Base-by-base conservation (phyloP, 768 basidiomycete species). In the Mrakia frigida region DNA sequence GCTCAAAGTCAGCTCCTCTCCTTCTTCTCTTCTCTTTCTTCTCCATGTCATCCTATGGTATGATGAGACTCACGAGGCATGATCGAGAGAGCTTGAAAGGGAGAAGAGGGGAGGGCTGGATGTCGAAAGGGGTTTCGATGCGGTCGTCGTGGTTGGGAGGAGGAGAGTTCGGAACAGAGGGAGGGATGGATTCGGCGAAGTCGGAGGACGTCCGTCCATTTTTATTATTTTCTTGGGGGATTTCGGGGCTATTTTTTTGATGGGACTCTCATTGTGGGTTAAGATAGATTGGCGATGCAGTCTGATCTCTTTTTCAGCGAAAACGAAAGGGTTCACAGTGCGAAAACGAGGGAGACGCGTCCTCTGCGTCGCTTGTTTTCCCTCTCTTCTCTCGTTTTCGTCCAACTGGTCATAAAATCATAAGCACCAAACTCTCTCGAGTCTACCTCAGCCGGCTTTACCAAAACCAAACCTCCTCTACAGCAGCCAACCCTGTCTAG, bases 11-110 rank as follows among this genome's bases (percentile, higher is more conserved):
- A 65, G 37, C 56, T 56, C 63, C 60, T 10, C 25, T 31, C 2
- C 23, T 61, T 4, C n/a, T 25, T 31, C 9, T 28, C 33, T 25
- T 61, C 46, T 50, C 46, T 50, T 46, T 46, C 43, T 46, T 1
- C 35, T 63, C 60, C 60, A 1, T 6, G 6, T 63, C 25, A 7
- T n/a, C 56, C 2, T n/a, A n/a, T n/a, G n/a, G n/a, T n/a, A n/a
- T n/a, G n/a, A n/a, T 0, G 56, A n/a, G 18, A 68, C 65, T 68
- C 65, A 68, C 65, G 65, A 43, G 65, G 65, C 65, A 68, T 68
- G 33, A 68, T 68, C 35, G 37, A 25, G 35, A 43, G 35, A 33
- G 13, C 10, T 11, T 31, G 60, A n/a, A n/a, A n/a, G n/a, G 35
- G 35, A 25, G 39, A 11, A 2, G 39, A 23, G 28, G 3, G 10